Evolutionary conservation across 805 yeast species (phyloP), one percentile per base, ranked within the genome.

Genomic region (Starmerella bacillaris): DNA sequence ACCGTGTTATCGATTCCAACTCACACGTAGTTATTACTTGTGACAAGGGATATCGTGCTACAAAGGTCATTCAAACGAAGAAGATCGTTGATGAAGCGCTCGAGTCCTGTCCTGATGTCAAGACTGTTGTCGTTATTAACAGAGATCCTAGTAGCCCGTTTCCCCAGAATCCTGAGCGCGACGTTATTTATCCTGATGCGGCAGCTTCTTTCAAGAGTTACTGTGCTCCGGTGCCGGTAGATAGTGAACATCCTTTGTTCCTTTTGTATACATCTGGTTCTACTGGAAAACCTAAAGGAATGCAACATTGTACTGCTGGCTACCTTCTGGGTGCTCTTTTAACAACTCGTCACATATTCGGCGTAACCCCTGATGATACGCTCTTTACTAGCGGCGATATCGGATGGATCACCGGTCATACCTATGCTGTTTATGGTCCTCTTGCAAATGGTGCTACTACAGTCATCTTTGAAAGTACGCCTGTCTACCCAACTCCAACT

Each of bases 321-420:
- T 89, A 82, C 61, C 67, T 89, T 46, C 64, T 89, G 46, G 94
- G 94, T 42, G 94, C 96, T 19, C 72, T 82, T 37, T 63, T 84
- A 56, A 79, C 95, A 35, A 78, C 94, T 32, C 78, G 75, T 61
- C 86, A 84, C 60, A 83, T 83, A 31, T 86, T 89, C 57, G 96
- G 92, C 57, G 73, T 89, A 33, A 94, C 82, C 54, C 73, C 73
- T 40, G 78, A 76, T 42, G 96, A 89, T 58, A 67, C 78, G 30
- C 60, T 86, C 42, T 86, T 89, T 65, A 86, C 96, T 28, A 96
- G 96, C 27, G 96, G 96, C 54, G 96, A 89, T 56, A 82, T 89
- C 37, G 96, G 98, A 55, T 89, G 98, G 96, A 89, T 89, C 56
- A 89, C 98, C 14, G 96, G 96, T 48, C 98, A 89, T 59, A 78